Evolutionary conservation across 176 grass and related monocot genomes (phyloP).

Genomic region (Oryza glumipatula): DNA sequence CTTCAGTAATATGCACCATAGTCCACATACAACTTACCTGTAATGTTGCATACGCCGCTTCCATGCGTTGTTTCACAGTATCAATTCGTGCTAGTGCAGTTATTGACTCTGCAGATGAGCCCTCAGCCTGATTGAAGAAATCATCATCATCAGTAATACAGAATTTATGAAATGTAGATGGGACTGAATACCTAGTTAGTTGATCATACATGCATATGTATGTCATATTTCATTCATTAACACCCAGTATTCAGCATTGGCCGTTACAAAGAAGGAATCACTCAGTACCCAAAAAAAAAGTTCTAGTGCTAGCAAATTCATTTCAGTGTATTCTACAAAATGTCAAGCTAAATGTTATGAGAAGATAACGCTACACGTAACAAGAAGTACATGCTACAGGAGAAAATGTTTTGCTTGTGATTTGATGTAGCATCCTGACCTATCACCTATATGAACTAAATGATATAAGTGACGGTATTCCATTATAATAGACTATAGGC

Average conservation of each 20-base stretch:
- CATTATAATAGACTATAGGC: not conserved
- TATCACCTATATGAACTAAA: conserved; percentile 3
- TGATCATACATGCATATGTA: not conserved
- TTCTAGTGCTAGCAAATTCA: not conserved
- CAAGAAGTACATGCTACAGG: not conserved
- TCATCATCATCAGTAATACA: conserved; percentile 10
- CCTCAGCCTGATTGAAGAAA: conserved; percentile 75
- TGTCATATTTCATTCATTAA: not conserved
- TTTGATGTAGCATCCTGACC: conserved; percentile 1
- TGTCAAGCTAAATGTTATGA: not conserved
- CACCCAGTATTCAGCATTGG: not conserved
- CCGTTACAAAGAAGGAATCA: conserved; percentile 2
- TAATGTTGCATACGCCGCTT: conserved; percentile 89
- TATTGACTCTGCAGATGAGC: conserved; percentile 95
- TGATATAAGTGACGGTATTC: not conserved
- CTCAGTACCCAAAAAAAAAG: not conserved
- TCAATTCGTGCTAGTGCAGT: conserved; percentile 87
- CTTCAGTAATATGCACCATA: conserved; percentile 12
- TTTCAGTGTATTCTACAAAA: not conserved
- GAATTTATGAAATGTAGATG: not conserved
- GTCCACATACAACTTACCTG: conserved; percentile 56
- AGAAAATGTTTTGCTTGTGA: not conserved
- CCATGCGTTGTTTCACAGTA: conserved; percentile 94
- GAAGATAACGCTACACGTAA: not conserved
- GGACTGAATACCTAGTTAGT: not conserved